A percentile compares a stretch with the other conserved stretches of the same genome.
Evolutionary conservation across 306 rosid species (phyloP).

Genomic region (Hippophae tibetana): DNA sequence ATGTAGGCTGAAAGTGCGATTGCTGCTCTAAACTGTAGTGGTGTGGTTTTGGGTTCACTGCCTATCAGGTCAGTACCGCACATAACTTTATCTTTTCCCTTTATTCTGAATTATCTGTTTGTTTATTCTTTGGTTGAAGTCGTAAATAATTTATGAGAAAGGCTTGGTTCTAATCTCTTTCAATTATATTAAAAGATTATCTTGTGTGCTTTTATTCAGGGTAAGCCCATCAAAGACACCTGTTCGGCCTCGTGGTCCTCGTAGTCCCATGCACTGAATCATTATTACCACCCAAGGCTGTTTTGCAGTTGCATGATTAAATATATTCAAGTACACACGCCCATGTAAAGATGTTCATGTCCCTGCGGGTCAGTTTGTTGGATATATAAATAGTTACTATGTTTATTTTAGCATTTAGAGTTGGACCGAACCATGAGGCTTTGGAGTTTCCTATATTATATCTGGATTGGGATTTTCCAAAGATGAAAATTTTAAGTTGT

Average conservation of each 20-base stretch:
- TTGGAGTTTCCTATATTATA: neutral
- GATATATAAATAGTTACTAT: conserved; percentile 9
- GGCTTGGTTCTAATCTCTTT: neutral
- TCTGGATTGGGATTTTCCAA: too few species aligned
- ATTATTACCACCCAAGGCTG: conserved; percentile 16
- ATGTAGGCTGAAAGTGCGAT: conserved; percentile 73
- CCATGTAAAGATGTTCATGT: conserved; percentile 33
- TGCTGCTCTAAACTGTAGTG: conserved; percentile 42
- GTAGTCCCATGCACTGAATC: conserved; percentile 22
- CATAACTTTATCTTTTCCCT: conserved; percentile 9
- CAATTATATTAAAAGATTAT: neutral
- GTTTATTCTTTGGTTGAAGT: too few species aligned
- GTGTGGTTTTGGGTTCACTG: conserved; percentile 76
- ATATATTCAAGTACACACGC: neutral
- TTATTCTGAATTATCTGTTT: too few species aligned
- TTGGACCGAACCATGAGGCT: conserved; percentile 29
- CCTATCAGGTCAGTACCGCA: conserved; percentile 78
- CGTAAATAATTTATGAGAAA: neutral
- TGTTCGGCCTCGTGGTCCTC: conserved; percentile 32
- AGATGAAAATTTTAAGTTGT: too few species aligned
- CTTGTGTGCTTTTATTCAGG: conserved; percentile 13
- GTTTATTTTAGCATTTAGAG: conserved; percentile 25
- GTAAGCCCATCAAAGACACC: conserved; percentile 35
- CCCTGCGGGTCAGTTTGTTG: conserved; percentile 19
- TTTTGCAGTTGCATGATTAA: conserved; percentile 4